These are phyloP conservation scores for Colletotrichum sidae DNA, from an alignment of 2,329 filamentous ascomycete genomes.

Conservation along the genomic window DNA sequence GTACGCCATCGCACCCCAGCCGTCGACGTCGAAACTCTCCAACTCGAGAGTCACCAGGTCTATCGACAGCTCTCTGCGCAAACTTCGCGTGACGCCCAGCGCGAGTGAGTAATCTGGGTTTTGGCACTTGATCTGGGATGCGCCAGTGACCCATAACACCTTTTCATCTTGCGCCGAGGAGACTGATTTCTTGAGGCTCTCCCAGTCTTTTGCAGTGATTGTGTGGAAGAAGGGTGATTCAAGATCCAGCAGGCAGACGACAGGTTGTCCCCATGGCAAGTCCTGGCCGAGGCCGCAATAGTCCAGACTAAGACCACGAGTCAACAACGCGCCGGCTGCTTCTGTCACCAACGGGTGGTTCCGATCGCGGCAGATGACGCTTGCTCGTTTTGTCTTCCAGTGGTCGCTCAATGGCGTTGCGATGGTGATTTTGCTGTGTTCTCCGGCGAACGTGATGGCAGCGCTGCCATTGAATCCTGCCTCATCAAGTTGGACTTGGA, in stretches of 20 bases:
- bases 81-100: constrained; percentile 44
- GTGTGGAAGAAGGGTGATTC: constrained; percentile 23
- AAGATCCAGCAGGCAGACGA: constrained; percentile 22
- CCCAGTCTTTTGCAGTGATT: constrained; percentile 1
- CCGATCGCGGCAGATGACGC: constrained; percentile 21
- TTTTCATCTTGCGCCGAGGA: constrained; percentile 24
- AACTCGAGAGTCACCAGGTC: constrained; percentile 47
- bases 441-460: constrained; percentile 7
- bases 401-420: constrained; percentile 7
- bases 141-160: constrained; percentile 48
- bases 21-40: constrained; percentile 30
- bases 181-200: constrained; percentile 15
- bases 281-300: constrained; percentile 8
- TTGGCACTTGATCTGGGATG: constrained; percentile 41
- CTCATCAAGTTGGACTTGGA: not conserved
- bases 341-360: not conserved
- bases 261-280: constrained; percentile 20
- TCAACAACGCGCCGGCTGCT: not conserved
- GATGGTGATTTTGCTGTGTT: constrained; percentile 6
- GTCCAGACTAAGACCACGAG: not conserved
- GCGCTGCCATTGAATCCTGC: constrained; percentile 19
- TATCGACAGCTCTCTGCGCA: constrained; percentile 44
- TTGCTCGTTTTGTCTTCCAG: not conserved
- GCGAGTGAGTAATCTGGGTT: constrained; percentile 44
- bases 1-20: constrained; percentile 4